These are phyloP conservation scores for Trematosphaeria pertusa DNA, from an alignment of 2,329 filamentous ascomycete genomes.

Conservation along the genomic window DNA sequence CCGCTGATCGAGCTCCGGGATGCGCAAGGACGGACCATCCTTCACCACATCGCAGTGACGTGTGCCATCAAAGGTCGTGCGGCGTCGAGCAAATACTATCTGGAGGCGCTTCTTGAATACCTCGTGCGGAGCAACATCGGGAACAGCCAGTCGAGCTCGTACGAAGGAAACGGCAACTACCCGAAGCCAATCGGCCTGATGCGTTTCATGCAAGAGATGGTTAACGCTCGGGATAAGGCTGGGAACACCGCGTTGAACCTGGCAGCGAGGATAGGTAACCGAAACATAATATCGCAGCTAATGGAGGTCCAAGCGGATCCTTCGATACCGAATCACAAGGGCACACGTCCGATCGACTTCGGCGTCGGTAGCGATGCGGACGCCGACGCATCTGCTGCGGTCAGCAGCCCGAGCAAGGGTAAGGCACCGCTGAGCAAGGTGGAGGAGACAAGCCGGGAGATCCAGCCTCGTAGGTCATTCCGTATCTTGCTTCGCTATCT, in stretches of 20 bases:
- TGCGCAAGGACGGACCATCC: constrained; percentile 84
- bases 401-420: constrained; percentile 44
- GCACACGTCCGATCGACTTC: constrained; percentile 90
- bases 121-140: constrained; percentile 75
- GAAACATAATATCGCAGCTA: constrained; percentile 94
- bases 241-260: constrained; percentile 96
- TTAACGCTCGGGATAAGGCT: constrained; percentile 91
- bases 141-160: constrained; percentile 39
- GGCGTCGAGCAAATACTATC: constrained; percentile 91
- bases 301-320: constrained; percentile 94
- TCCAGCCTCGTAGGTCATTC: constrained; percentile 74
- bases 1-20: constrained; percentile 91
- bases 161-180: constrained; percentile 60
- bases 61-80: constrained; percentile 94
- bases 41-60: constrained; percentile 95
- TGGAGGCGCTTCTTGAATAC: constrained; percentile 93
- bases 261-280: constrained; percentile 89
- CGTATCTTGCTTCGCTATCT: background rate
- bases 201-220: constrained; percentile 95
- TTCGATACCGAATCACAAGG: constrained; percentile 88
- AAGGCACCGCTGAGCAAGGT: constrained; percentile 56
- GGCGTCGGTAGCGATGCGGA: constrained; percentile 78
- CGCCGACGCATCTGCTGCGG: constrained; percentile 47
- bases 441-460: constrained; percentile 78
- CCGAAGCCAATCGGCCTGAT: constrained; percentile 81